Evolutionary conservation across 164 flowering plant species (phyloP), one percentile per base, ranked within the genome.

Genomic region (Aristolochia californica): DNA sequence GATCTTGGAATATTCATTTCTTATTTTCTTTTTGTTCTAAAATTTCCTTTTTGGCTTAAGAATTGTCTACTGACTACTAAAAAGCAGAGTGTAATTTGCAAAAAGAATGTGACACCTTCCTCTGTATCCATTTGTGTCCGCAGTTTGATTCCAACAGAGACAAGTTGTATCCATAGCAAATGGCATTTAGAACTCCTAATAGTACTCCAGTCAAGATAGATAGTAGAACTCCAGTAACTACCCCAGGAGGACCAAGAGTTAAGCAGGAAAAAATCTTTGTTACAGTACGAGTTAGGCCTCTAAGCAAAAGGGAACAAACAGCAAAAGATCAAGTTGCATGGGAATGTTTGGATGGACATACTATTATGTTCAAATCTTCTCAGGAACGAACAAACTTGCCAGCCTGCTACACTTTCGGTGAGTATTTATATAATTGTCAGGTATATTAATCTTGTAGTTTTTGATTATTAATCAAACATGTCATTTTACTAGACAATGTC

Each of bases 201-300:
- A 53, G 80, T 48, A 84, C 91, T 20, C 87, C 95, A 22, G 59
- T 66, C n/a, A 69, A 75, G 53, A 74, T 73, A 45, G 63, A 77
- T 15, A 93, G 81, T 2, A 75, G 83, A 66, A 84, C 94, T 15
- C 91, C 88, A 2, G 80, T 59, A 16, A 73, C 88, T 14, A 88
- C 96, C 2, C 96, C 96, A 7, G 95, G 96, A 2, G 91, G 95
- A 13, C 60, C 82, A 0, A 79, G 58, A 75, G 72, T 67, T 20
- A 79, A 59, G 63, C 97, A 94, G 71, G 99, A 94, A 83, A 94
- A 89, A 68, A 94, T 89, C 44, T 89, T 94, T 11, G 99, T 94
- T 23, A 94, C 97, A 2, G 96, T 94, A 10, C 59, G 99, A 40
- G 70, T 94, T 45, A 76, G 99, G 70, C 99, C 99, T 28, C 53